Percentiles rank a stretch among this genome's conserved stretches.
Evolutionary conservation across 345 rosid species (phyloP).

Genomic region (Eucalyptus dawsonii): DNA sequence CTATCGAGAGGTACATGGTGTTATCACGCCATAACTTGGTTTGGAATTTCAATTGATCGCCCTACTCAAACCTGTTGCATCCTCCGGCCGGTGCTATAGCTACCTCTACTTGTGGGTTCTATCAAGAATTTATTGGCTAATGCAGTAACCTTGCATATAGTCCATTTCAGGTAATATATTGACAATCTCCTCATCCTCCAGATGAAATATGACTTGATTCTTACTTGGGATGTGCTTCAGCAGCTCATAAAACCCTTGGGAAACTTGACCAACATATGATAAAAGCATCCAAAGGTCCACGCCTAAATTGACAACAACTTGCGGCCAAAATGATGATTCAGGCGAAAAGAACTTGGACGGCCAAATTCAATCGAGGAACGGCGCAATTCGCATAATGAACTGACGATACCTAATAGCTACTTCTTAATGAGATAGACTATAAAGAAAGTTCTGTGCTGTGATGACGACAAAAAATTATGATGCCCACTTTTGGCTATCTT

Average conservation of each 20-base stretch:
- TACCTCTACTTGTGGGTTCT: not conserved
- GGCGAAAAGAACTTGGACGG: not conserved
- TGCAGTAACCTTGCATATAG: not conserved
- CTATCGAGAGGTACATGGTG: not conserved
- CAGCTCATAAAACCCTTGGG: not conserved
- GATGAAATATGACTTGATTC: not conserved
- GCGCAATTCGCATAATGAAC: not conserved
- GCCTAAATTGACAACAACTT: not conserved
- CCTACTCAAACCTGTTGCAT: not conserved
- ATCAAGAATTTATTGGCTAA: not conserved
- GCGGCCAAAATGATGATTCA: not conserved
- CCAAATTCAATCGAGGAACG: not conserved
- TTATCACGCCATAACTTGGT: not conserved
- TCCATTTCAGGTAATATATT: not conserved
- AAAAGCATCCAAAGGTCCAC: not conserved
- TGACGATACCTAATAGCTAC: not conserved
- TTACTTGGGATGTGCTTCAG: not conserved
- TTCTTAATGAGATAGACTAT: not conserved
- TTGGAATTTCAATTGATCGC: not conserved
- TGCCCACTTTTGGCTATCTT: not conserved
- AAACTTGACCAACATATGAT: not conserved
- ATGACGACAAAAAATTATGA: not conserved
- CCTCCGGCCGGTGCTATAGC: not conserved
- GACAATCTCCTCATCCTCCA: not conserved
- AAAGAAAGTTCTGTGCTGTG: not conserved